These are phyloP conservation scores for Bipolaris victoriae DNA, from an alignment of 2,329 filamentous ascomycete genomes.

Conservation along the genomic window DNA sequence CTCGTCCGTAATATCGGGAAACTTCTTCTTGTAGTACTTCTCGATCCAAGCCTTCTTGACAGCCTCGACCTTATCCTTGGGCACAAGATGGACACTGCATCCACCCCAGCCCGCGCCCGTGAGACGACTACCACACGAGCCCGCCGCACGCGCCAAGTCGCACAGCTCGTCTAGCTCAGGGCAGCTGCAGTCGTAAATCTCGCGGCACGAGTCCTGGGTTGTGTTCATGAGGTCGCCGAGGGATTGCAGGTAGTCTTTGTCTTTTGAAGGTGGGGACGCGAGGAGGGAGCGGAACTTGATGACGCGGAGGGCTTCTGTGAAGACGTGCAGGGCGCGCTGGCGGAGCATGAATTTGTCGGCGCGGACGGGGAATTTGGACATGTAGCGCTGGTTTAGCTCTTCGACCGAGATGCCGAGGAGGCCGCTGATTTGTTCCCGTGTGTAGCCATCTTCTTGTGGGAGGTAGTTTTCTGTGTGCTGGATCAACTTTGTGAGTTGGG, in stretches of 20 bases:
- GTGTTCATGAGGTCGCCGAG: constrained; percentile 87
- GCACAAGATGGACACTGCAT: constrained; percentile 91
- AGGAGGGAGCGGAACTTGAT: constrained; percentile 81
- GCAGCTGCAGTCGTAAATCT: constrained; percentile 89
- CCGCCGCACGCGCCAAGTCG: constrained; percentile 74
- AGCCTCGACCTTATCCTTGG: constrained; percentile 77
- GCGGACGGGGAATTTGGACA: constrained; percentile 86
- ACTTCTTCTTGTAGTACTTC: constrained; percentile 80
- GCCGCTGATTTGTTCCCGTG: constrained; percentile 79
- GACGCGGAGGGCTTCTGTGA: constrained; percentile 85
- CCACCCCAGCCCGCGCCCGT: constrained; percentile 98
- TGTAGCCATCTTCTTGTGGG: constrained; percentile 81
- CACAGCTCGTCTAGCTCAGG: constrained; percentile 92
- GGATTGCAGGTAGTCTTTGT: constrained; percentile 70
- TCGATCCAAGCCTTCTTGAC: constrained; percentile 79
- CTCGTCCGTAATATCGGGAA: constrained; percentile 71
- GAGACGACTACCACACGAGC: constrained; percentile 81
- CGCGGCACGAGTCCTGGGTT: constrained; percentile 85
- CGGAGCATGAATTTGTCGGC: constrained; percentile 86
- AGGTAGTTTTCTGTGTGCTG: constrained; percentile 73
- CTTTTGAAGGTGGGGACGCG: constrained; percentile 51
- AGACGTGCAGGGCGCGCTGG: constrained; percentile 89
- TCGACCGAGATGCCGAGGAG: constrained; percentile 71
- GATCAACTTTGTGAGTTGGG: constrained; percentile 77
- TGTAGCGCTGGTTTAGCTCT: constrained; percentile 78